phyloP scores from a whole-genome alignment of 345 rosid genomes.

The Rhodamnia rubescens region DNA sequence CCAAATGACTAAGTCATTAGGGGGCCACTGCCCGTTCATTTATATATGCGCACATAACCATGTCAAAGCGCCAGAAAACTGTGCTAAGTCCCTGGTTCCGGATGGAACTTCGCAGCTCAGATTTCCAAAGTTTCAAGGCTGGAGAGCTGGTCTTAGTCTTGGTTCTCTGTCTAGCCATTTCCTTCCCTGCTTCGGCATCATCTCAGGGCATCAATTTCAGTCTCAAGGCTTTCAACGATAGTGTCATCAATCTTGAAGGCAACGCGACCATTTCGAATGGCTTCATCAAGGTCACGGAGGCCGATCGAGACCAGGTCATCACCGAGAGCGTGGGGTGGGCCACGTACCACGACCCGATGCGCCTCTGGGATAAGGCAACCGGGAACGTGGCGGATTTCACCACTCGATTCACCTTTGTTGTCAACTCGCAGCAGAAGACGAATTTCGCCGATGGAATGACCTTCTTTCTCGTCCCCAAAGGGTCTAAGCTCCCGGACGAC shows the following conservation, averaged over 20 bases:
- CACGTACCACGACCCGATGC: not conserved
- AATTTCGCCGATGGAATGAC: not conserved
- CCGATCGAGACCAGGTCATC: not conserved
- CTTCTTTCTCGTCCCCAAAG: slow-evolving; percentile 5
- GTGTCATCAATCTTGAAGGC: too few species aligned
- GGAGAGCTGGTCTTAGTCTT: not conserved
- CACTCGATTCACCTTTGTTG: slow-evolving; percentile 9
- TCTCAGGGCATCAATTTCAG: not conserved
- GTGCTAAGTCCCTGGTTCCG: too few species aligned
- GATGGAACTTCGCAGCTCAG: not conserved
- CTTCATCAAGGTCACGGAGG: not conserved
- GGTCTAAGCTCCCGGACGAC: not conserved
- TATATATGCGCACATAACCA: too few species aligned
- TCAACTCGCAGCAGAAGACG: not conserved
- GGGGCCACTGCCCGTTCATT: too few species aligned
- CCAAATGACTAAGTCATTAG: too few species aligned
- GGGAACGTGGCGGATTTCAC: slow-evolving; percentile 3
- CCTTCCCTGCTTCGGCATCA: not conserved
- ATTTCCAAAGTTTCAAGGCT: not conserved
- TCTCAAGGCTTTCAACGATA: not conserved
- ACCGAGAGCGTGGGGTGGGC: not conserved
- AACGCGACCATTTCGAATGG: too few species aligned
- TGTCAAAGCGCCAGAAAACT: too few species aligned
- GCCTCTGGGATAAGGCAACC: not conserved
- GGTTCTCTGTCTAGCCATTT: not conserved